These are phyloP conservation scores for Rusavskia elegans DNA, from an alignment of 495 filamentous ascomycete genomes.

Conservation along the genomic window DNA sequence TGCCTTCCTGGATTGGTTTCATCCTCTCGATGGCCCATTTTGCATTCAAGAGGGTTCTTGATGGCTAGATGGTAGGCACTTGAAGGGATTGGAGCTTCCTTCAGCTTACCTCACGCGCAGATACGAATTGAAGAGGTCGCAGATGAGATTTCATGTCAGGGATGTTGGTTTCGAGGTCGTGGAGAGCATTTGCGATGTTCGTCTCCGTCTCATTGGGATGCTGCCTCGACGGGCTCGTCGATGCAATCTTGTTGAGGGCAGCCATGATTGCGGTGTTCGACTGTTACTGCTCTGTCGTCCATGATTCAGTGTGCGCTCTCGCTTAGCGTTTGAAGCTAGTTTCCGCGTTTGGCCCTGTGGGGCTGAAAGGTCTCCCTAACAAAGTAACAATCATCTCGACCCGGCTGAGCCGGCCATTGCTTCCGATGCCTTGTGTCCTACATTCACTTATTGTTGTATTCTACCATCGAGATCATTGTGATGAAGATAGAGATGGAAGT, in stretches of 20 bases:
- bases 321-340: background rate
- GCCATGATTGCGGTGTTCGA: constrained; percentile 30
- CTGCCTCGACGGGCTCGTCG: constrained; percentile 84
- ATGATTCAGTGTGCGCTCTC: background rate
- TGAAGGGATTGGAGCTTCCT: background rate
- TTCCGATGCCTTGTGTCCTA: too few species aligned
- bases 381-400: too few species aligned
- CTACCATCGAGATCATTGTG: too few species aligned
- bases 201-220: constrained; percentile 91
- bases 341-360: too few species aligned
- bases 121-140: constrained; percentile 91
- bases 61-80: too few species aligned
- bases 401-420: too few species aligned
- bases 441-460: too few species aligned
- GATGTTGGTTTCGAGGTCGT: constrained; percentile 96
- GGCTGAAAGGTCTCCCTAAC: too few species aligned
- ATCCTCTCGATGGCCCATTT: too few species aligned
- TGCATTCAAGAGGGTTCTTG: too few species aligned
- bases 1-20: background rate
- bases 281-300: background rate
- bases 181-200: constrained; percentile 85
- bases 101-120: constrained; percentile 87
- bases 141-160: constrained; percentile 85
- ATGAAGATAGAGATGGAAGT: too few species aligned
- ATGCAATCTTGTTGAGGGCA: constrained; percentile 92